phyloP scores from a whole-genome alignment of 257 asterid genomes.

The Lantana camara region DNA sequence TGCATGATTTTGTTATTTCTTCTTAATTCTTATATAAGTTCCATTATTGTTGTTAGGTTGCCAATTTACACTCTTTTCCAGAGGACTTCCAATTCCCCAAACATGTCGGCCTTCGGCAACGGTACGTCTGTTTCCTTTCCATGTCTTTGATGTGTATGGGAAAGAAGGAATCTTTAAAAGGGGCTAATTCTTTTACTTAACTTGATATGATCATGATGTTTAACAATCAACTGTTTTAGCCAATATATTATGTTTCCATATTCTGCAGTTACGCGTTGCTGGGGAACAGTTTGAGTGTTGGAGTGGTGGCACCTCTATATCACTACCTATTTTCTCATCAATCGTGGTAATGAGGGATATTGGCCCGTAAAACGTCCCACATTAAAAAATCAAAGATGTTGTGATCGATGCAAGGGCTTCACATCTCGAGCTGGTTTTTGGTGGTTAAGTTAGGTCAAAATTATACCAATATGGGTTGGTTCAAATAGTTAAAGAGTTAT shows the following conservation, averaged over 20 bases:
- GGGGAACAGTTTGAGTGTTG: conserved; percentile 86
- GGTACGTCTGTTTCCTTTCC: conserved; percentile 46
- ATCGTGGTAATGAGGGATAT: conserved; percentile 12
- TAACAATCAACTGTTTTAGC: too few species aligned
- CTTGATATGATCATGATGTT: too few species aligned
- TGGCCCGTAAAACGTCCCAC: too few species aligned
- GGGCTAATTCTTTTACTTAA: neutral
- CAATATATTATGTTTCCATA: too few species aligned
- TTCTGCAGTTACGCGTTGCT: conserved; percentile 82
- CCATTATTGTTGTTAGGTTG: conserved; percentile 54
- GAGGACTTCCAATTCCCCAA: conserved; percentile 70
- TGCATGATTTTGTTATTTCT: conserved; percentile 27
- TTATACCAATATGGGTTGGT: too few species aligned
- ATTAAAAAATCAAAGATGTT: too few species aligned
- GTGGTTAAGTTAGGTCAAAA: too few species aligned
- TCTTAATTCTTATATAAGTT: conserved; percentile 13
- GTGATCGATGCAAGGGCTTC: too few species aligned
- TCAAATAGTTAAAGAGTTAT: too few species aligned
- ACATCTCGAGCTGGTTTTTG: too few species aligned
- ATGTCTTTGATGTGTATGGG: conserved; percentile 5
- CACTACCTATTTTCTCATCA: conserved; percentile 53
- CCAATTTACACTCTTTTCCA: conserved; percentile 88
- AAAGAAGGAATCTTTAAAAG: conserved; percentile 13
- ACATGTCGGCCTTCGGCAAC: conserved; percentile 79
- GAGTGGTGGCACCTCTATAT: conserved; percentile 75